Evolutionary conservation across 1,284 basidiomycete species (phyloP).

Genomic region (Apiotrichum veenhuisii): DNA sequence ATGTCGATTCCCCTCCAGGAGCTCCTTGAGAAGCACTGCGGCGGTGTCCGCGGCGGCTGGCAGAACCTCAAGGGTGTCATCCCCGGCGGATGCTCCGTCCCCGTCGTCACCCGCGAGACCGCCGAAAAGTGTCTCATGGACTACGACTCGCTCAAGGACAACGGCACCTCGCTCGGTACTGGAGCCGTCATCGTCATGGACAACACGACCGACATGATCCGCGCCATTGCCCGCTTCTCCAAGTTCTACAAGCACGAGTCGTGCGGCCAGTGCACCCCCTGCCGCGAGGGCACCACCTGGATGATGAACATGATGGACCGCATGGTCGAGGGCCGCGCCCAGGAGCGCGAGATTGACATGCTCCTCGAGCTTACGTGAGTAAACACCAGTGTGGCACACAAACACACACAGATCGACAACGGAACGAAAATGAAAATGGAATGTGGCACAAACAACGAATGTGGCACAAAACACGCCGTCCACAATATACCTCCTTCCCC

Average conservation of each 20-base stretch:
- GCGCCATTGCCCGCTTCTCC: conserved; percentile 88
- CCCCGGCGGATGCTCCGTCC: conserved; percentile 92
- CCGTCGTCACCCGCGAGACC: conserved; percentile 78
- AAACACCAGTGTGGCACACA: background rate
- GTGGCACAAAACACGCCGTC: background rate
- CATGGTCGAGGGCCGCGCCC: conserved; percentile 73
- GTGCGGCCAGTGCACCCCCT: conserved; percentile 97
- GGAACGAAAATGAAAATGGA: too few relatives aligned
- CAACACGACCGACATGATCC: conserved; percentile 90
- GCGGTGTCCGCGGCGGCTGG: conserved; percentile 92
- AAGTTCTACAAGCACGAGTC: conserved; percentile 98
- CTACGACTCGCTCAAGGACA: conserved; percentile 95
- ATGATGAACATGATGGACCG: conserved; percentile 99
- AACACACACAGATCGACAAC: too few relatives aligned
- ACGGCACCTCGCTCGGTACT: conserved; percentile 89
- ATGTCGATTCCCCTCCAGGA: conserved; percentile 96
- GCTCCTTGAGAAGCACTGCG: conserved; percentile 93
- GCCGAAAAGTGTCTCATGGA: conserved; percentile 95
- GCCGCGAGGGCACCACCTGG: conserved; percentile 94
- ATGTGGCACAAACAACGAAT: background rate
- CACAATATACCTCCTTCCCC: background rate
- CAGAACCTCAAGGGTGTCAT: conserved; percentile 88
- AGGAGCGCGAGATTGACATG: conserved; percentile 96
- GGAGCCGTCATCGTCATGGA: conserved; percentile 99
- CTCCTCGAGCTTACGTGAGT: conserved; percentile 79